Conservation (phyloP, 805 yeast species). For the Kazachstania viticola region DNA sequence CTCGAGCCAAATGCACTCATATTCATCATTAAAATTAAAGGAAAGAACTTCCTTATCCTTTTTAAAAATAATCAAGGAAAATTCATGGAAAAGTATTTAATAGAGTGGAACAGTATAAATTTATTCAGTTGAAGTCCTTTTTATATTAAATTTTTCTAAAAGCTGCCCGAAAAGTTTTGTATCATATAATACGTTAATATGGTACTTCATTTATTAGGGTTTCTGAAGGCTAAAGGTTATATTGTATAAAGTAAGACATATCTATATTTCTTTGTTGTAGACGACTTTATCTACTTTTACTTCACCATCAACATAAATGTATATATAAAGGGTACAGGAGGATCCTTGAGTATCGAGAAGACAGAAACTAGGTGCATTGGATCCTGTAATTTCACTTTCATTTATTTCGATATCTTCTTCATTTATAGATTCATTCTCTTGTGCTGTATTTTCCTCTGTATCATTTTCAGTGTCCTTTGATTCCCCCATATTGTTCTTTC, state of each 20-base stretch:
- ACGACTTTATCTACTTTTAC: conserved; percentile 85
- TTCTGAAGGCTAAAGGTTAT: too few relatives aligned
- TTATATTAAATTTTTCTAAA: not conserved
- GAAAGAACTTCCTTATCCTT: conserved; percentile 25
- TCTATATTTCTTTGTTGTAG: conserved; percentile 33
- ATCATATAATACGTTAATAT: too few relatives aligned
- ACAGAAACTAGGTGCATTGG: conserved; percentile 73
- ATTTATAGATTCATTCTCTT: conserved; percentile 5
- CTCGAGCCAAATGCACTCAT: conserved; percentile 99
- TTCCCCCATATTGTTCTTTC: not conserved
- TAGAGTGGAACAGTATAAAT: too few relatives aligned
- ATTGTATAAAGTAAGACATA: not conserved
- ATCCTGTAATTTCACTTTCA: conserved; percentile 21
- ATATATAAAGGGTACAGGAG: conserved; percentile 71
- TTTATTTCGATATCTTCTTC: conserved; percentile 14
- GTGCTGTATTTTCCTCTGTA: conserved; percentile 1
- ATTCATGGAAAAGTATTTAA: too few relatives aligned
- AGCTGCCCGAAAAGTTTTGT: not conserved
- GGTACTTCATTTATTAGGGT: too few relatives aligned
- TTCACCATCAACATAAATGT: conserved; percentile 68
- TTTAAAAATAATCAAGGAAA: conserved; percentile 1
- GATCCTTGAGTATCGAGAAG: conserved; percentile 75
- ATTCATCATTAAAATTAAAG: conserved; percentile 55
- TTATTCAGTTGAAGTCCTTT: not conserved
- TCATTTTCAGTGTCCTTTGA: conserved; percentile 1